phyloP scores from a whole-genome alignment of 177 flowering plant genomes.

The Vitis hybrid region DNA sequence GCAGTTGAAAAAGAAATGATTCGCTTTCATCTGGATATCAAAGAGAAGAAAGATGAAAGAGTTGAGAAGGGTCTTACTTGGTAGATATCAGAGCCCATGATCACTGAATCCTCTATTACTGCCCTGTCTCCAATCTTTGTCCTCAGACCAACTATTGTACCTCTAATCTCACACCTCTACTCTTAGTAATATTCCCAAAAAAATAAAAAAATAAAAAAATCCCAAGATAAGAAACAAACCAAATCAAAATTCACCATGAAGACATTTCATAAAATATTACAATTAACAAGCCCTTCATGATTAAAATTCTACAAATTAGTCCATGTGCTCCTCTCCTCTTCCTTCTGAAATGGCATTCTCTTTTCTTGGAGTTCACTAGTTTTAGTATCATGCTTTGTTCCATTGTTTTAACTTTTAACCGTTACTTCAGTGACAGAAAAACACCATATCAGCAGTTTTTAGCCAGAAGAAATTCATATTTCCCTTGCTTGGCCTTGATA shows the following conservation, averaged over 20 bases:
- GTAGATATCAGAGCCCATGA: constrained; percentile 76
- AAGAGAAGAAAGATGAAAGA: too few species aligned
- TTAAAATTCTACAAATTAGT: too few species aligned
- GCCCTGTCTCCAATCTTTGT: constrained; percentile 60
- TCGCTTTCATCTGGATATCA: neutral
- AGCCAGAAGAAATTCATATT: too few species aligned
- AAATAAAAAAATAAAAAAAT: neutral
- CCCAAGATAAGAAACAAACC: neutral
- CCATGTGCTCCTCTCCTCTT: too few species aligned
- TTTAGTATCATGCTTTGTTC: neutral
- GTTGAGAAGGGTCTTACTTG: constrained; percentile 35
- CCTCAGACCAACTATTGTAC: constrained; percentile 66
- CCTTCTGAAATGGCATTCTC: too few species aligned
- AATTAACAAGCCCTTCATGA: too few species aligned
- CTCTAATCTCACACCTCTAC: constrained; percentile 72
- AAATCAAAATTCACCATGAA: neutral
- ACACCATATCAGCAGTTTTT: too few species aligned
- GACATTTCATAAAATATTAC: fast-evolving
- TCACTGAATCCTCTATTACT: constrained; percentile 64
- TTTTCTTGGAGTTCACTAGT: too few species aligned
- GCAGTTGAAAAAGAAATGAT: too few species aligned
- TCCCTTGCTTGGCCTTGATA: too few species aligned
- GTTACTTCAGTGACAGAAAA: too few species aligned
- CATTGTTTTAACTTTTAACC: neutral
- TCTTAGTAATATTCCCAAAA: constrained; percentile 16